A percentile compares a stretch with the other conserved stretches of the same genome.
These are phyloP conservation scores for Chlorella vulgaris DNA, from an alignment of 139 green algal species.

Conservation along the genomic window DNA sequence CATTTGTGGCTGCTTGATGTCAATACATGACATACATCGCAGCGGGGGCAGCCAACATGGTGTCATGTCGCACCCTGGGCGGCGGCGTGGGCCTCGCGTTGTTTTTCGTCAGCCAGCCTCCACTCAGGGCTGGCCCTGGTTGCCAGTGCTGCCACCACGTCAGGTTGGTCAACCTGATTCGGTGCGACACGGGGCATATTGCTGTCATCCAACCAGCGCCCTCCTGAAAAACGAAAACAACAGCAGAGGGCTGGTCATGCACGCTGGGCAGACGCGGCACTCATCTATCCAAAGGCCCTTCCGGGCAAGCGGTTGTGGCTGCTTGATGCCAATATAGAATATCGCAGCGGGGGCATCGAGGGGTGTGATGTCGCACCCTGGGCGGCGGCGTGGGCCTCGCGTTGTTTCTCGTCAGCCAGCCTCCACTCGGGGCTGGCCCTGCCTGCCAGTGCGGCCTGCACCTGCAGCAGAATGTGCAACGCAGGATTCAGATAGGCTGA, in stretches of 20 bases:
- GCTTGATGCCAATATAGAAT: too few relatives aligned
- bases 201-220: slow-evolving; percentile 23
- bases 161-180: slow-evolving; percentile 13
- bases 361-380: not conserved
- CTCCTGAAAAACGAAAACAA: not conserved
- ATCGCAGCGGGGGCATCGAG: not conserved
- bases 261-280: too few relatives aligned
- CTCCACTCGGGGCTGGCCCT: not conserved
- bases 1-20: too few relatives aligned
- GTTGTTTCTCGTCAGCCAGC: slow-evolving; percentile 11
- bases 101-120: not conserved
- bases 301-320: too few relatives aligned
- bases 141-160: slow-evolving; percentile 2
- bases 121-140: not conserved
- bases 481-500: too few relatives aligned
- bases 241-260: not conserved
- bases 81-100: slow-evolving; percentile 11
- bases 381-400: slow-evolving; percentile 4
- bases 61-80: not conserved
- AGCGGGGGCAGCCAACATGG: not conserved
- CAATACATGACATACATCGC: too few relatives aligned
- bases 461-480: not conserved
- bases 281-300: too few relatives aligned
- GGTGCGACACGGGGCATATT: slow-evolving; percentile 15
- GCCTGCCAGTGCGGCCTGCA: not conserved